These are phyloP conservation scores for Aspergillus sp. DNA, from an alignment of 2,329 filamentous ascomycete species.

Conservation along the genomic window DNA sequence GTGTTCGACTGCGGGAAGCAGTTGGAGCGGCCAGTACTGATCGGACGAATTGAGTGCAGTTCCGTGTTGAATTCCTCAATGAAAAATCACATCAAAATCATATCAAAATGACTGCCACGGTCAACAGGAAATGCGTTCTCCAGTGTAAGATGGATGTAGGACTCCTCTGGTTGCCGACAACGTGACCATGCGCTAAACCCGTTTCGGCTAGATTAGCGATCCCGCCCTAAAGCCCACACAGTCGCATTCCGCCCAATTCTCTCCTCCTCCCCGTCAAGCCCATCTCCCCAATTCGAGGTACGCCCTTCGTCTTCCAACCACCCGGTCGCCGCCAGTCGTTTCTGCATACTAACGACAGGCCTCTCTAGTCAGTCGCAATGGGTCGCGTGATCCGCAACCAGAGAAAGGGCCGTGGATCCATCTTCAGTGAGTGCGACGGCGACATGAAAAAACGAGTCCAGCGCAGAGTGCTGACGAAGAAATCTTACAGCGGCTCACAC, in stretches of 20 bases:
- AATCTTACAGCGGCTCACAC: constrained; percentile 59
- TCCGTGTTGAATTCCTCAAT: too few relatives aligned
- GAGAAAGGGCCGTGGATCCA: constrained; percentile 67
- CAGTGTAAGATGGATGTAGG: too few relatives aligned
- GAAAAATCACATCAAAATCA: too few relatives aligned
- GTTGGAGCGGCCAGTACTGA: too few relatives aligned
- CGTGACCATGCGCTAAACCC: constrained; percentile 20
- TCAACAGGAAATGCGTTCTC: too few relatives aligned
- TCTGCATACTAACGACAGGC: constrained; percentile 27
- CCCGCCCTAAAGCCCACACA: constrained; percentile 39
- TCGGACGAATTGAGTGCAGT: too few relatives aligned
- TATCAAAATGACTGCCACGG: too few relatives aligned
- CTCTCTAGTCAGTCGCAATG: constrained; percentile 39
- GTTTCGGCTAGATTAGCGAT: constrained; percentile 38
- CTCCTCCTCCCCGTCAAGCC: constrained; percentile 32
- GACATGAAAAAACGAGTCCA: constrained; percentile 8
- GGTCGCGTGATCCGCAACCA: constrained; percentile 70
- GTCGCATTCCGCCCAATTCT: constrained; percentile 32
- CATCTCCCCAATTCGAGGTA: constrained; percentile 36
- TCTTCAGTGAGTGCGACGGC: constrained; percentile 57
- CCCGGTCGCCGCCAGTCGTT: constrained; percentile 19
- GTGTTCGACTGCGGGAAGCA: too few relatives aligned
- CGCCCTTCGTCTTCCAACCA: constrained; percentile 23
- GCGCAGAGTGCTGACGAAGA: constrained; percentile 25
- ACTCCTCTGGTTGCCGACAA: too few relatives aligned